A percentile compares a stretch with the other conserved stretches of the same genome.
Conservation (phyloP, 2,329 filamentous ascomycete genomes). For the Exophiala calicioides region DNA sequence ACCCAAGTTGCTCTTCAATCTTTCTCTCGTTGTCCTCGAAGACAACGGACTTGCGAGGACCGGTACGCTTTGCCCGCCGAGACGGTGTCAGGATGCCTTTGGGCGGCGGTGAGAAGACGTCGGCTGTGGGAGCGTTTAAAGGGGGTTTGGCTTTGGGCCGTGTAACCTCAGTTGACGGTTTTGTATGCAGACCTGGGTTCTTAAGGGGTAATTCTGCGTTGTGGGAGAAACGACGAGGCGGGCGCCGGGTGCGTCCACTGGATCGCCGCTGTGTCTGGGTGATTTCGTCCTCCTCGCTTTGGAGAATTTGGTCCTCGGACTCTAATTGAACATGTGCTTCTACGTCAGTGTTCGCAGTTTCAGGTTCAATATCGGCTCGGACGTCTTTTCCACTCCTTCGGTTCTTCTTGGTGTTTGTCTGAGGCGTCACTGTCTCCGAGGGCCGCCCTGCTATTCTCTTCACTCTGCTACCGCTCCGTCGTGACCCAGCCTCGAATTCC, state of each 20-base stretch:
- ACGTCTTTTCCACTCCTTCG: too few species aligned
- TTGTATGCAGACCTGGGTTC: conserved; percentile 1
- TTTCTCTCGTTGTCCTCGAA: conserved; percentile 27
- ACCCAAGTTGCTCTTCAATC: conserved; percentile 31
- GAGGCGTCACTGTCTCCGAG: too few species aligned
- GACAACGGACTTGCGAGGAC: conserved; percentile 29
- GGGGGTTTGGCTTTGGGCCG: conserved; percentile 2
- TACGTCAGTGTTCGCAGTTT: too few species aligned
- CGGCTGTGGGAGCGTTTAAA: not conserved
- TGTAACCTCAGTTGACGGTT: too few species aligned
- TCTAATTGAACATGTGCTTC: too few species aligned
- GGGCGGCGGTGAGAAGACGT: conserved; percentile 20
- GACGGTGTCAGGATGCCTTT: conserved; percentile 32
- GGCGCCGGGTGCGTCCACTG: conserved; percentile 12
- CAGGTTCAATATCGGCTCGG: too few species aligned
- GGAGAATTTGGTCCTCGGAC: not conserved
- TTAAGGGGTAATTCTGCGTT: not conserved
- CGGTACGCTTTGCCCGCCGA: conserved; percentile 11
- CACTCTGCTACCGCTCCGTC: too few species aligned
- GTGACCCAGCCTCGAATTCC: too few species aligned
- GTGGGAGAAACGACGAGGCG: conserved; percentile 2
- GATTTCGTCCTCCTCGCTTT: not conserved
- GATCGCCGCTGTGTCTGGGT: conserved; percentile 9
- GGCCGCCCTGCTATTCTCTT: too few species aligned
- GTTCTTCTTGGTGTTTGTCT: too few species aligned